Evolutionary conservation across 495 filamentous ascomycete species (phyloP).

Genomic region (Neurospora sublineolata): DNA sequence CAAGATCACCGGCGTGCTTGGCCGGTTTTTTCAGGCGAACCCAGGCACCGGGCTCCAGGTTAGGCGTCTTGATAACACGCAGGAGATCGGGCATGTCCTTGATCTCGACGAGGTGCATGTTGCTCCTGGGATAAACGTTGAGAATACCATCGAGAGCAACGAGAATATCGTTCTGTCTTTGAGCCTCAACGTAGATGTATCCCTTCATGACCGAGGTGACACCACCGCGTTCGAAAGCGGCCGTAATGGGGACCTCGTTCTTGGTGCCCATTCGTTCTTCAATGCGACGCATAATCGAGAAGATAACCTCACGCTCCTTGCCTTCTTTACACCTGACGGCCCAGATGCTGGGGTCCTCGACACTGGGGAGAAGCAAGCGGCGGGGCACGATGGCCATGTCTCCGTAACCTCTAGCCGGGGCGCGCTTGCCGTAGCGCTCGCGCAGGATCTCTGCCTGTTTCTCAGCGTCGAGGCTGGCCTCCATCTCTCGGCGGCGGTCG

Average conservation of each 20-base stretch:
- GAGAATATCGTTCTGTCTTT: slow-evolving; percentile 73
- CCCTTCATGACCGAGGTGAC: slow-evolving; percentile 66
- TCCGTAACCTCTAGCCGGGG: slow-evolving; percentile 33
- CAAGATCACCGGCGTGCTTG: slow-evolving; percentile 81
- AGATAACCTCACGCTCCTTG: slow-evolving; percentile 85
- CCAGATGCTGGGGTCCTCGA: slow-evolving; percentile 94
- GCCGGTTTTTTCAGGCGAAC: slow-evolving; percentile 73
- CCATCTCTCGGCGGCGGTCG: slow-evolving; percentile 78
- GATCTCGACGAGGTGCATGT: slow-evolving; percentile 79
- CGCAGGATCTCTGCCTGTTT: slow-evolving; percentile 78
- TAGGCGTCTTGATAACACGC: slow-evolving; percentile 73
- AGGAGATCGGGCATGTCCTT: slow-evolving; percentile 96
- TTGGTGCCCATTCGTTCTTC: slow-evolving; percentile 65
- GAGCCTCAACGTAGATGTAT: slow-evolving; percentile 89
- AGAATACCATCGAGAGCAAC: slow-evolving; percentile 68
- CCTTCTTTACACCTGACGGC: slow-evolving; percentile 85
- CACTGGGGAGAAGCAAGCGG: slow-evolving; percentile 78
- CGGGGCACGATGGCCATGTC: slow-evolving; percentile 68
- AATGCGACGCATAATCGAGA: slow-evolving; percentile 74
- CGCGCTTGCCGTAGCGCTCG: slow-evolving; percentile 63
- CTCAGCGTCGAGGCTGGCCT: slow-evolving; percentile 80
- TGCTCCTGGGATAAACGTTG: slow-evolving; percentile 70
- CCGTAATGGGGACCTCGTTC: slow-evolving; percentile 65
- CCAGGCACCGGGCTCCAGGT: slow-evolving; percentile 80
- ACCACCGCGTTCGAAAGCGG: slow-evolving; percentile 80